These are phyloP conservation scores for Podila minutissima DNA, from an alignment of 192 early-diverging fungal genomes.

Conservation along the genomic window DNA sequence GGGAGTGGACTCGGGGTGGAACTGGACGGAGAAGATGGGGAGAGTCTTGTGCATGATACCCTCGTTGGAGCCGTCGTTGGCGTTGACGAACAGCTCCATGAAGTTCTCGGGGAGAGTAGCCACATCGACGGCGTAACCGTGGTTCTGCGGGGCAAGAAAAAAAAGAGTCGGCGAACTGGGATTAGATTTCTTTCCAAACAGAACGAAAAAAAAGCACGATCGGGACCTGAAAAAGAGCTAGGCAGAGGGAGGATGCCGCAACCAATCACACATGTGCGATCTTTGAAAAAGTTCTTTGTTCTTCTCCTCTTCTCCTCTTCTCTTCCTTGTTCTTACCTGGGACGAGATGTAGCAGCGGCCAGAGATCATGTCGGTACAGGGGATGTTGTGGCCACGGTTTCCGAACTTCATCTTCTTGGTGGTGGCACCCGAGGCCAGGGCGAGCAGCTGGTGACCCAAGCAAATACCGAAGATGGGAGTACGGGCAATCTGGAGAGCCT, in stretches of 20 bases:
- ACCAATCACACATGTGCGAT: constrained; percentile 1
- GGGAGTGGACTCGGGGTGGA: constrained; percentile 97
- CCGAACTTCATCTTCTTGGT: constrained; percentile 99
- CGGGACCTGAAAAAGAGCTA: too few relatives aligned
- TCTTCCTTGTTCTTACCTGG: constrained; percentile 56
- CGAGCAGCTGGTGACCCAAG: constrained; percentile 97
- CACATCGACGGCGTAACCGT: constrained; percentile 95
- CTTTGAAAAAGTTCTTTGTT: background rate
- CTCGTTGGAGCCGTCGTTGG: constrained; percentile 99
- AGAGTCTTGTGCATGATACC: constrained; percentile 92
- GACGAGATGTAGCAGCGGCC: constrained; percentile 99
- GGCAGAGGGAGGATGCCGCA: background rate
- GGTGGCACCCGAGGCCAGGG: constrained; percentile 90
- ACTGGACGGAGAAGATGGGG: constrained; percentile 98
- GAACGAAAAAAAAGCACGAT: too few relatives aligned
- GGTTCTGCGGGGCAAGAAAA: constrained; percentile 68
- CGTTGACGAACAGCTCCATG: constrained; percentile 95
- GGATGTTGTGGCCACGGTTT: constrained; percentile 99
- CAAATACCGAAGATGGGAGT: constrained; percentile 99
- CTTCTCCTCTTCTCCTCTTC: background rate
- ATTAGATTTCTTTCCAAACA: too few relatives aligned
- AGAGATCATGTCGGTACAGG: constrained; percentile 95
- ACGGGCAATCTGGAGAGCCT: constrained; percentile 70
- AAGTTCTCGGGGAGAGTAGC: constrained; percentile 75
- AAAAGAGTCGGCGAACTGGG: background rate